Percentiles rank a stretch among this genome's conserved stretches.
Conservation (phyloP, 1,139 yeast species). For the Scheffersomyces cryptocercus region DNA sequence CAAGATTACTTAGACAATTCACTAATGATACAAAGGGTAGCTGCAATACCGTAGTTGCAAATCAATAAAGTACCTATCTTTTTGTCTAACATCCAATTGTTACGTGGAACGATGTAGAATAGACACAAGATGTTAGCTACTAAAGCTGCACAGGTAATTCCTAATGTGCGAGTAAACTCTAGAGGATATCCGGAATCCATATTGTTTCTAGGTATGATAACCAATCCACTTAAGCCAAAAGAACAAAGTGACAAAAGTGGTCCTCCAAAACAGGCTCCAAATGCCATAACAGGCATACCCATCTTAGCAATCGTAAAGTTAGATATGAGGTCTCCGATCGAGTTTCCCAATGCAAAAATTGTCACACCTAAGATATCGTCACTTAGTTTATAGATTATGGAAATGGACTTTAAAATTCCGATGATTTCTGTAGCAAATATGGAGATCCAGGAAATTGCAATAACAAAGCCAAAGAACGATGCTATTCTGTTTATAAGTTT, state of each 20-base stretch:
- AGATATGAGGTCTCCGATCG: constrained; percentile 85
- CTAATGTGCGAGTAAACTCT: constrained; percentile 17
- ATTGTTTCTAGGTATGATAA: constrained; percentile 36
- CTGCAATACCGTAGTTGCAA: constrained; percentile 55
- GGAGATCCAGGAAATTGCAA: constrained; percentile 74
- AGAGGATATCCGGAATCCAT: constrained; percentile 9
- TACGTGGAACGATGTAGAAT: constrained; percentile 56
- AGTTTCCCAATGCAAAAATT: constrained; percentile 89
- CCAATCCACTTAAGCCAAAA: constrained; percentile 59
- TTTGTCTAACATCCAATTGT: constrained; percentile 65
- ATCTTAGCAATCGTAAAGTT: constrained; percentile 79
- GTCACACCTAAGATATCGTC: constrained; percentile 82
- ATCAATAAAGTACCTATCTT: constrained; percentile 46
- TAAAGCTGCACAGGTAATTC: constrained; percentile 17
- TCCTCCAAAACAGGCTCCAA: constrained; percentile 94
- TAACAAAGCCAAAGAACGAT: constrained; percentile 61
- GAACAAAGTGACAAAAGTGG: constrained; percentile 61
- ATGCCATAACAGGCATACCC: constrained; percentile 91
- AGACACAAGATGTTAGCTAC: constrained; percentile 55
- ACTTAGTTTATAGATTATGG: constrained; percentile 61
- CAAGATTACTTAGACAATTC: constrained; percentile 6
- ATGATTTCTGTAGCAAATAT: constrained; percentile 78
- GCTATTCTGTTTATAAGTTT: constrained; percentile 30
- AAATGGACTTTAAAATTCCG: constrained; percentile 61
- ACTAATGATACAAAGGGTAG: constrained; percentile 35